phyloP scores from a whole-genome alignment of 2,329 filamentous ascomycete species.

The Fusarium nelsonii region DNA sequence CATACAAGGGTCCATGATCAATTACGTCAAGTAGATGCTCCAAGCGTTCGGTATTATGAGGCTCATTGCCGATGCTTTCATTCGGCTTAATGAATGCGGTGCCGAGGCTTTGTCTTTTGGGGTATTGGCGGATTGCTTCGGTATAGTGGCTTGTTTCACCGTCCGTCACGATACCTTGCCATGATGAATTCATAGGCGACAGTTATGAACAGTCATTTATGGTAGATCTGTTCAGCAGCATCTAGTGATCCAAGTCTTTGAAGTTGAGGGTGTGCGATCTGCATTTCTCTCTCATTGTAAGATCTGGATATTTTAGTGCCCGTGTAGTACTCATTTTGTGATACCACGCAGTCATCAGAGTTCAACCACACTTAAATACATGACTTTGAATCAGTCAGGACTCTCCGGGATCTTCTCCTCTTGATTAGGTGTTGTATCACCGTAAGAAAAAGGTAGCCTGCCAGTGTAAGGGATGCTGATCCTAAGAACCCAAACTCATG shows the following conservation, averaged over 20 bases:
- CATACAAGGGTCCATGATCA: conserved; percentile 6
- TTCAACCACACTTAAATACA: too few relatives aligned
- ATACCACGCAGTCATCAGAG: too few relatives aligned
- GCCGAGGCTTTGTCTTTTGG: conserved; percentile 37
- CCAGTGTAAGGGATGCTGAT: too few relatives aligned
- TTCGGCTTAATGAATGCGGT: conserved; percentile 40
- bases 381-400: too few relatives aligned
- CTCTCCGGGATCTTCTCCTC: too few relatives aligned
- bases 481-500: too few relatives aligned
- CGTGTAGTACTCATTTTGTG: too few relatives aligned
- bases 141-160: conserved; percentile 26
- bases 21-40: conserved; percentile 42
- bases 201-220: not conserved
- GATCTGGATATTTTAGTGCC: too few relatives aligned
- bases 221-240: not conserved
- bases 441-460: too few relatives aligned
- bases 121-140: conserved; percentile 46
- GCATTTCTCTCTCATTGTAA: not conserved
- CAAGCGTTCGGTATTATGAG: conserved; percentile 38
- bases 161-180: not conserved
- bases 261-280: not conserved
- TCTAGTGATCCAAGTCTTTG: not conserved
- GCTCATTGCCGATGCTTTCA: conserved; percentile 36
- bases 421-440: too few relatives aligned
- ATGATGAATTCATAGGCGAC: not conserved